Evolutionary conservation across 768 basidiomycete genomes (phyloP), one percentile per base, ranked within the genome.

Genomic region (Antrodiella citrinella): DNA sequence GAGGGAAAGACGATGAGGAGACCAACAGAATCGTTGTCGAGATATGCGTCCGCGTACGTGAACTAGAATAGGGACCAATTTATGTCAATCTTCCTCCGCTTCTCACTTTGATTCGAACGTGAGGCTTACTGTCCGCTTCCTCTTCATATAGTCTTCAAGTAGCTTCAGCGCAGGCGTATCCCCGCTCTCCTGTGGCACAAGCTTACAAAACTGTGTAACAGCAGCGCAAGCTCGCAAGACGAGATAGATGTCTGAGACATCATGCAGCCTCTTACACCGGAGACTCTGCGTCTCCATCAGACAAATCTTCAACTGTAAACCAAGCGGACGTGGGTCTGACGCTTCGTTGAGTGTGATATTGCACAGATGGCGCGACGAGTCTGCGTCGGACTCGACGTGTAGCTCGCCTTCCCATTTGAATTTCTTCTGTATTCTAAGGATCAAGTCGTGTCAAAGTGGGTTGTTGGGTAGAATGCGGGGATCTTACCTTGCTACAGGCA

Each of bases 391-490:
- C 18, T 62, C 62, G 2, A 64, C 63, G 48, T 72, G 70, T 23
- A 86, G 66, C 19, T 75, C 66, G 20, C 83, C 84, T 30, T 70
- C 66, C 85, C 86, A 86, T 54, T 71, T 79, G 78, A 78, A 87
- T 48, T 76, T 76, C 59, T 78, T 80, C 19, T 69, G 69, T 38
- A 80, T 76, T 54, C 82, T 84, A 49, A 10, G 35, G 18, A 38
- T 38, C 18, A 38, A 10, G n/a, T n/a, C n/a, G n/a, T n/a, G n/a
- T n/a, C n/a, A n/a, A n/a, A n/a, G n/a, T n/a, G n/a, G n/a, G 30
- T 35, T 35, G 30, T 15, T 35, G 30, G 30, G 30, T 35, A 7
- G n/a, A n/a, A n/a, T n/a, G n/a, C n/a, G n/a, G n/a, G n/a, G n/a
- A n/a, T n/a, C n/a, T n/a, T n/a, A n/a, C n/a, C n/a, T n/a, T n/a